Conservation (phyloP, 768 basidiomycete genomes). For the Amylocystis lapponica region DNA sequence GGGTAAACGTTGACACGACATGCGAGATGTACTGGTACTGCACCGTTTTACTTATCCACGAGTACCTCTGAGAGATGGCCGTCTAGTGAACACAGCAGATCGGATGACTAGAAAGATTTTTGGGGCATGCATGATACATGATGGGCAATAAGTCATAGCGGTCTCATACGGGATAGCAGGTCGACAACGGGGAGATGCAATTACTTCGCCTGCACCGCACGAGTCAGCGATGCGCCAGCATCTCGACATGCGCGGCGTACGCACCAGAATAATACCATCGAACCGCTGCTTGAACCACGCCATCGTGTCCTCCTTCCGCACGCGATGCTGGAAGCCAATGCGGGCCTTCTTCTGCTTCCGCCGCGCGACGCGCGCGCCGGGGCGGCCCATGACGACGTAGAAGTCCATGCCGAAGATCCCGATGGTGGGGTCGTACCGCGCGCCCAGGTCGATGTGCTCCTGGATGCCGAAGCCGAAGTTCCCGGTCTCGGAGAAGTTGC, state of each 20-base stretch:
- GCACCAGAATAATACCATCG: conserved; percentile 92
- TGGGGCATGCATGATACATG: conserved; percentile 23
- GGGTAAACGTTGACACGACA: too few relatives aligned
- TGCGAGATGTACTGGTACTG: too few relatives aligned
- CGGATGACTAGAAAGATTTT: too few relatives aligned
- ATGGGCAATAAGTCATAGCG: conserved; percentile 26
- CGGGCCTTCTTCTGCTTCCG: conserved; percentile 85
- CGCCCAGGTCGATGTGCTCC: conserved; percentile 98
- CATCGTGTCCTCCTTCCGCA: conserved; percentile 95
- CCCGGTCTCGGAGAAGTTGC: conserved; percentile 97
- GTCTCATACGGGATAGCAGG: conserved; percentile 14
- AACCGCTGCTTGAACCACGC: conserved; percentile 99
- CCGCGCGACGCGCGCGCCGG: conserved; percentile 86
- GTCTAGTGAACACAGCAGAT: too few relatives aligned
- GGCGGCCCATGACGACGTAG: conserved; percentile 95
- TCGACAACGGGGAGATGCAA: conserved; percentile 11
- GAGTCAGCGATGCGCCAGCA: too few relatives aligned
- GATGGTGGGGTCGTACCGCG: conserved; percentile 96
- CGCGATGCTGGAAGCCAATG: conserved; percentile 83
- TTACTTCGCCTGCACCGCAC: conserved; percentile 16
- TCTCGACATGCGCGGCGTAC: conserved; percentile 21
- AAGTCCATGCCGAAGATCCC: conserved; percentile 99
- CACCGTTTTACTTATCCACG: too few relatives aligned
- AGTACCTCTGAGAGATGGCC: too few relatives aligned
- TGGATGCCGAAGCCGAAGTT: conserved; percentile 99